These are phyloP conservation scores for Sanghuangporus baumii DNA, from an alignment of 1,284 basidiomycete genomes.

Conservation along the genomic window DNA sequence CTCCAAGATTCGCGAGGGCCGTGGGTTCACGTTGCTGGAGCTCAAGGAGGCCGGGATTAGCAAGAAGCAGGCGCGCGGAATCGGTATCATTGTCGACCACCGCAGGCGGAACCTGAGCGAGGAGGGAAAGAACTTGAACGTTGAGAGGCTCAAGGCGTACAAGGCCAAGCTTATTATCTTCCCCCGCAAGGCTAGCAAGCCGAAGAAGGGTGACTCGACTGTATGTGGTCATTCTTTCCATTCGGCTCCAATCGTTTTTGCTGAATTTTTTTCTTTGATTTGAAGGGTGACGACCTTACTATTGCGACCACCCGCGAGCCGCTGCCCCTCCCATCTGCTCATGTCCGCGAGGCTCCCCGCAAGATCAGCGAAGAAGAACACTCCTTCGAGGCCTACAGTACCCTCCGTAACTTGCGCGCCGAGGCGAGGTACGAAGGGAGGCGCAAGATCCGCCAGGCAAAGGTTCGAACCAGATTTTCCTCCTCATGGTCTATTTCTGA, in stretches of 20 bases:
- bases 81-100: conserved; percentile 97
- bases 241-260: not conserved
- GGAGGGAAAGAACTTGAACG: conserved; percentile 95
- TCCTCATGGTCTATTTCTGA: not conserved
- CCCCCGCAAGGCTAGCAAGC: conserved; percentile 94
- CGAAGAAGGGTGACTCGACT: conserved; percentile 90
- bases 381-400: conserved; percentile 82
- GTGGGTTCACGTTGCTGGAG: conserved; percentile 94
- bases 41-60: conserved; percentile 96
- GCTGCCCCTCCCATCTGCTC: conserved; percentile 66
- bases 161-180: conserved; percentile 85
- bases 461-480: conserved; percentile 49
- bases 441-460: conserved; percentile 75
- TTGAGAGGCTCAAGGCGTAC: conserved; percentile 94
- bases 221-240: conserved; percentile 43
- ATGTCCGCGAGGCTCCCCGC: conserved; percentile 80
- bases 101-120: conserved; percentile 95
- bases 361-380: conserved; percentile 93
- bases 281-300: conserved; percentile 79
- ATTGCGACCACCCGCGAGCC: conserved; percentile 72
- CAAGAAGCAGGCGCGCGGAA: conserved; percentile 87
- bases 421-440: conserved; percentile 82
- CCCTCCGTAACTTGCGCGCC: conserved; percentile 86
- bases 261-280: not conserved
- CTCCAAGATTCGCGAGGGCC: conserved; percentile 94